Conservation (phyloP, 495 filamentous ascomycete species). For the Penicillium paradoxum region DNA sequence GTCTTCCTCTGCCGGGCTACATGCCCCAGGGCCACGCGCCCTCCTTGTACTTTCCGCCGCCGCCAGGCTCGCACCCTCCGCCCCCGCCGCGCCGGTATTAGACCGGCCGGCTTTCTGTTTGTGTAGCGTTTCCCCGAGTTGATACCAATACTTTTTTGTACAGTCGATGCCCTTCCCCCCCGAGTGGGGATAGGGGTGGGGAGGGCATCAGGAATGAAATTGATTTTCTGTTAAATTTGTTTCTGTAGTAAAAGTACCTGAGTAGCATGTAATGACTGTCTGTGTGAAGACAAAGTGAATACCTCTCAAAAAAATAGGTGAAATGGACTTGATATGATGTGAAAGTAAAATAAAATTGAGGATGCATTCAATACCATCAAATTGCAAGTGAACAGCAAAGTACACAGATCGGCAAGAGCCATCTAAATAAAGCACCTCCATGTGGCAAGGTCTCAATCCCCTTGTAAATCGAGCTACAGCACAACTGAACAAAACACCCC, state of each 20-base stretch:
- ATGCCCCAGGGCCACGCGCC: constrained; percentile 15
- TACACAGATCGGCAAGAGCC: not conserved
- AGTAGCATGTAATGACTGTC: not conserved
- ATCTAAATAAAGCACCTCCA: not conserved
- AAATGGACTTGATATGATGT: not conserved
- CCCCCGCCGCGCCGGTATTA: constrained; percentile 18
- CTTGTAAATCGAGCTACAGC: too few species aligned
- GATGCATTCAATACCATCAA: too few species aligned
- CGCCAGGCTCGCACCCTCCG: constrained; percentile 12
- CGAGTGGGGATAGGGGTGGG: not conserved
- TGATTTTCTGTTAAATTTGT: not conserved
- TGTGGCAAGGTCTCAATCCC: too few species aligned
- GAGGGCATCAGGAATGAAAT: constrained; percentile 1
- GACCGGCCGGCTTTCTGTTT: constrained; percentile 1
- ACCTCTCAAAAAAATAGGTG: not conserved
- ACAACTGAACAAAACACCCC: too few species aligned
- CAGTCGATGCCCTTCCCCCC: not conserved
- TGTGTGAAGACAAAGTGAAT: not conserved
- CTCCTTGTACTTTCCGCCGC: constrained; percentile 18
- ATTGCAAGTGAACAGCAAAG: too few species aligned
- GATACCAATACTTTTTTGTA: constrained; percentile 8
- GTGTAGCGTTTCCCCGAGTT: constrained; percentile 1
- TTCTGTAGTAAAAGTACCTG: not conserved
- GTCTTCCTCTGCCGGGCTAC: constrained; percentile 31
- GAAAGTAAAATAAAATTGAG: too few species aligned